Base-by-base conservation (phyloP, 1,284 basidiomycete genomes). In the Cutaneotrichosporon cutaneum region DNA sequence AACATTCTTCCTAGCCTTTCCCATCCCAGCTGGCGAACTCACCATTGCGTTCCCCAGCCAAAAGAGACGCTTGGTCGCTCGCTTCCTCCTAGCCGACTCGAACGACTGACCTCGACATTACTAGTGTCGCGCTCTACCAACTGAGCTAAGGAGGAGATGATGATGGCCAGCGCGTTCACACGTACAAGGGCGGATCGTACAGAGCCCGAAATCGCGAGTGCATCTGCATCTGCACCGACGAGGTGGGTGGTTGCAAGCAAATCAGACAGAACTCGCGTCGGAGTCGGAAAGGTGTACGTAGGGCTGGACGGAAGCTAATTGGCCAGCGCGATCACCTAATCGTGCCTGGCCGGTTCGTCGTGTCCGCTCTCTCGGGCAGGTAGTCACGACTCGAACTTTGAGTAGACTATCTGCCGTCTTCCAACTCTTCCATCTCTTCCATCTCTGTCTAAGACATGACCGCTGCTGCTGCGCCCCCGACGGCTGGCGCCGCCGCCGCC, bases 81-180 rank as follows among this genome's bases (percentile, higher is more conserved):
- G 18, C 22, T 48, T 48, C 45, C 45, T 48, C 50, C 30, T 54
- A 44, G 54, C 54, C 54, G 54, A 55, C 54, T 55, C 35, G 54
- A 44, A 55, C 54, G 54, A 55, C 54, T 42, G 52, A 44, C 39
- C 54, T 55, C 35, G 54, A 24, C 54, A 44, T 55, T 72, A 70
- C 69, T 72, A 70, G 70, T 70, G 70, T 69, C 69, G 69, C 70
- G 70, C 70, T 72, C 70, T 72, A 72, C 71, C 69, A 70, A 51
- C 71, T 72, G 71, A 71, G 71, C 69, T 72, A 72, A 69, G 21
- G 44, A 45, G 56, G 56, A 21, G 21, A 9, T 3, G 22, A 48
- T 48, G 22, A 7, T 26, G 21, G 26, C 22, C 30, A 26, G 21
- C 1, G 26, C 11, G 24, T 48, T 4, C 21, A 26, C 11, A 8